Evolutionary conservation across 148 eudicot genomes (phyloP).

Genomic region (Rhododendron simsii): DNA sequence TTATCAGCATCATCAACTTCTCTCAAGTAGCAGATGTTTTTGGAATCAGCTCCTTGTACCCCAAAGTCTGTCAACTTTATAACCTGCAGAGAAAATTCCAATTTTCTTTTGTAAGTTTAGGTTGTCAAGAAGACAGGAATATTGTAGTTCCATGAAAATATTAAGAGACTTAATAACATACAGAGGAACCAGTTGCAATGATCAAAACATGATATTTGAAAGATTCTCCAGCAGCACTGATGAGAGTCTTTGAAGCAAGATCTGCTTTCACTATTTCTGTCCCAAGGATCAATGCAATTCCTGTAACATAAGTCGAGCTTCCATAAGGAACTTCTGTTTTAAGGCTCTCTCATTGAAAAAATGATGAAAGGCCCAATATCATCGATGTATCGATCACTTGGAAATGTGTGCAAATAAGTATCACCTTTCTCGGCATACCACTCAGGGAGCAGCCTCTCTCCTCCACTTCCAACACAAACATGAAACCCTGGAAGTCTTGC

Average conservation of each 20-base stretch:
- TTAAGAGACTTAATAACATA: constrained; percentile 24
- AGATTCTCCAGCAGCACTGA: constrained; percentile 72
- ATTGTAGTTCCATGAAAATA: neutral
- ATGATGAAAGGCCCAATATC: neutral
- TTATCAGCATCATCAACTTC: constrained; percentile 92
- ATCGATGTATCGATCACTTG: neutral
- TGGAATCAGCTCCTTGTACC: constrained; percentile 90
- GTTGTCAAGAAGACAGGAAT: neutral
- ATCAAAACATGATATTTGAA: constrained; percentile 61
- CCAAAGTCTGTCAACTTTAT: constrained; percentile 83
- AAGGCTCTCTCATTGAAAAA: neutral
- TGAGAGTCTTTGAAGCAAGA: constrained; percentile 72
- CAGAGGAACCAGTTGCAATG: constrained; percentile 94
- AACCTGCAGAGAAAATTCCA: constrained; percentile 44
- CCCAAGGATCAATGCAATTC: constrained; percentile 71
- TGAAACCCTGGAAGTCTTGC: constrained; percentile 99
- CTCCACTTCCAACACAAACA: constrained; percentile 94
- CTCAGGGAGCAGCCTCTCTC: constrained; percentile 86
- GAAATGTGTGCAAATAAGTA: neutral
- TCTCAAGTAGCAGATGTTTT: constrained; percentile 85
- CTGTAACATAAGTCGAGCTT: constrained; percentile 33
- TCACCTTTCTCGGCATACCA: constrained; percentile 95
- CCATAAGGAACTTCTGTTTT: neutral
- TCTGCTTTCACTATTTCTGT: constrained; percentile 86
- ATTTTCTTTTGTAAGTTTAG: neutral